Evolutionary conservation across 2,329 filamentous ascomycete genomes (phyloP).

Genomic region (Parasarocladium wereldwijsianum): DNA sequence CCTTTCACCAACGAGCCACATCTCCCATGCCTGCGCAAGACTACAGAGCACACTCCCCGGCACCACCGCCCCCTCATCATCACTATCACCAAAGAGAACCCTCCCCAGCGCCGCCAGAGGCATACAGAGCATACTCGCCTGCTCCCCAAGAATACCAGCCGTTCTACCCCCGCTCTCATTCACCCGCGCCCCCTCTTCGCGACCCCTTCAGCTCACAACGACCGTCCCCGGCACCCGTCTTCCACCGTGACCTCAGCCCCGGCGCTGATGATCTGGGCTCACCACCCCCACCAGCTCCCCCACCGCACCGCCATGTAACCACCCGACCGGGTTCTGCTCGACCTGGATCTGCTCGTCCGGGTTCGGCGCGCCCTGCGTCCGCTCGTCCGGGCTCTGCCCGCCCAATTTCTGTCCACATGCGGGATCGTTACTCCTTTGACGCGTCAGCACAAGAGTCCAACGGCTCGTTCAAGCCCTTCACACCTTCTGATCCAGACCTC

Average conservation of each 20-base stretch:
- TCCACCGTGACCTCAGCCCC: slow-evolving; percentile 11
- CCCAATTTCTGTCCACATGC: slow-evolving; percentile 5
- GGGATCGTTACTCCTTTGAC: slow-evolving; percentile 6
- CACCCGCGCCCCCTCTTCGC: slow-evolving; percentile 18
- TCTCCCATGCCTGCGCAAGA: neutral
- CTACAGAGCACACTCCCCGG: slow-evolving; percentile 3
- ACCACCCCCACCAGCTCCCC: slow-evolving; percentile 24
- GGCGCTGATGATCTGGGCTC: slow-evolving; percentile 6
- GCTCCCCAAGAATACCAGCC: slow-evolving; percentile 17
- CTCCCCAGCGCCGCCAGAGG: slow-evolving; percentile 12
- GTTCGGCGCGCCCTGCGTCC: no score
- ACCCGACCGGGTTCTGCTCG: no score
- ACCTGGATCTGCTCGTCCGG: no score
- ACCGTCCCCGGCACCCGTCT: slow-evolving; percentile 23
- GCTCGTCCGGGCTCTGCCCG: no score
- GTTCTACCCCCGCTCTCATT: slow-evolving; percentile 14
- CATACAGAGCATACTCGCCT: slow-evolving; percentile 17
- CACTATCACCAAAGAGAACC: slow-evolving; percentile 17
- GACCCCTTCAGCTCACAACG: slow-evolving; percentile 11
- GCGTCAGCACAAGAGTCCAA: slow-evolving; percentile 18
- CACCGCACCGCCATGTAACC: slow-evolving; percentile 69
- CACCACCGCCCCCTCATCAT: slow-evolving; percentile 2
- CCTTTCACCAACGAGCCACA: no score
- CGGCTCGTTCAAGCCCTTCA: slow-evolving; percentile 18
- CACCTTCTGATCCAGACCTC: slow-evolving; percentile 19